Evolutionary conservation across 768 basidiomycete genomes (phyloP).

Genomic region (Boletales sp.): DNA sequence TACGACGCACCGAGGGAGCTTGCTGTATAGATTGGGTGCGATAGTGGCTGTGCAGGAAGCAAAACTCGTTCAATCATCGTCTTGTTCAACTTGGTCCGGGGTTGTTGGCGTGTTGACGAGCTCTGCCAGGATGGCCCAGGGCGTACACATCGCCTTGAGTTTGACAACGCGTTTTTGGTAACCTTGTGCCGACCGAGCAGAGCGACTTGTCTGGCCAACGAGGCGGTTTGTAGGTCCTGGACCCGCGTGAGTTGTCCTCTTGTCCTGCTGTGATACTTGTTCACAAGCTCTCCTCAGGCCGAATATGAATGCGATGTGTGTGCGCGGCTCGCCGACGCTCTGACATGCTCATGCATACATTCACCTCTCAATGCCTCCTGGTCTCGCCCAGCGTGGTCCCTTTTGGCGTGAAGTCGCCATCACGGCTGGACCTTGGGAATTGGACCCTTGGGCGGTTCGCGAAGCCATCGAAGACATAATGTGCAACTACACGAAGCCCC

Average conservation of each 20-base stretch:
- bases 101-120: neutral
- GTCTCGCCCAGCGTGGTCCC: constrained; percentile 12
- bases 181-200: too few relatives aligned
- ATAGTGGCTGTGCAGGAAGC: too few relatives aligned
- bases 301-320: too few relatives aligned
- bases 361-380: constrained; percentile 18
- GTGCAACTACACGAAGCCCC: constrained; percentile 16
- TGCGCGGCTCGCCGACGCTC: constrained; percentile 8
- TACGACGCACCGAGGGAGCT: neutral
- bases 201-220: constrained; percentile 7
- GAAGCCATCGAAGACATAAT: constrained; percentile 22
- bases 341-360: too few relatives aligned
- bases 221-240: constrained; percentile 22
- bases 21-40: too few relatives aligned
- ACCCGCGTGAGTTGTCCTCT: constrained; percentile 1
- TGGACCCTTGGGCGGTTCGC: constrained; percentile 12
- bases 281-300: too few relatives aligned
- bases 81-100: too few relatives aligned
- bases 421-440: constrained; percentile 1
- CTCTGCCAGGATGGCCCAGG: too few relatives aligned
- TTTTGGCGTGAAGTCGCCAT: constrained; percentile 24
- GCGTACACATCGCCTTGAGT: too few relatives aligned
- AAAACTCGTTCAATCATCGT: too few relatives aligned
- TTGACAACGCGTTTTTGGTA: too few relatives aligned
- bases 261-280: neutral